Percentiles rank a stretch among this genome's conserved stretches.
phyloP scores from a whole-genome alignment of 1,284 basidiomycete genomes.

The Cryptococcus sp. region DNA sequence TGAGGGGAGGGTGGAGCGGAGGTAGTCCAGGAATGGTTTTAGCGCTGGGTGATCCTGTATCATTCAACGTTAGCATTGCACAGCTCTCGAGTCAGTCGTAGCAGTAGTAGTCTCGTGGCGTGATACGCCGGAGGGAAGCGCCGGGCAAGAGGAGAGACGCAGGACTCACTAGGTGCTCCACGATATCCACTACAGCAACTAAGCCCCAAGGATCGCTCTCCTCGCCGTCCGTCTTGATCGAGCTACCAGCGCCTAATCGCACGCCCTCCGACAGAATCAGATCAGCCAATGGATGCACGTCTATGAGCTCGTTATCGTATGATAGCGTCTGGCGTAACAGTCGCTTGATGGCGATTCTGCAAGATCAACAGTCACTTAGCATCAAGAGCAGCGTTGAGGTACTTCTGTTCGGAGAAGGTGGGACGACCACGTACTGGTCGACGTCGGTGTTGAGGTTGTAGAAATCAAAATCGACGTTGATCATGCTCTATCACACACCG shows the following conservation, averaged over 20 bases:
- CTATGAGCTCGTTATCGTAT: conserved; percentile 71
- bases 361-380: background rate
- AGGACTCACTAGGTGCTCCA: conserved; percentile 65
- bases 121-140: too few species aligned
- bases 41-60: conserved; percentile 63
- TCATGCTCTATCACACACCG: conserved; percentile 56
- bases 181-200: conserved; percentile 78
- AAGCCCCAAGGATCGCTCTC: conserved; percentile 86
- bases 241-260: conserved; percentile 63
- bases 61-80: background rate
- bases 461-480: conserved; percentile 90
- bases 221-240: conserved; percentile 85
- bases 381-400: background rate
- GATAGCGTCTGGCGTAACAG: conserved; percentile 78
- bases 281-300: conserved; percentile 72
- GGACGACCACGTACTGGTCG: conserved; percentile 61
- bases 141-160: too few species aligned
- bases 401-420: too few species aligned
- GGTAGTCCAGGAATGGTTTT: conserved; percentile 69
- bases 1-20: conserved; percentile 55
- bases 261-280: conserved; percentile 67
- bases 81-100: background rate
- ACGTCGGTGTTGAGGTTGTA: conserved; percentile 77
- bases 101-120: too few species aligned
- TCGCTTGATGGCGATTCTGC: conserved; percentile 71